Evolutionary conservation across 306 rosid species (phyloP), one percentile per base, ranked within the genome.

Genomic region (Quercus alba): DNA sequence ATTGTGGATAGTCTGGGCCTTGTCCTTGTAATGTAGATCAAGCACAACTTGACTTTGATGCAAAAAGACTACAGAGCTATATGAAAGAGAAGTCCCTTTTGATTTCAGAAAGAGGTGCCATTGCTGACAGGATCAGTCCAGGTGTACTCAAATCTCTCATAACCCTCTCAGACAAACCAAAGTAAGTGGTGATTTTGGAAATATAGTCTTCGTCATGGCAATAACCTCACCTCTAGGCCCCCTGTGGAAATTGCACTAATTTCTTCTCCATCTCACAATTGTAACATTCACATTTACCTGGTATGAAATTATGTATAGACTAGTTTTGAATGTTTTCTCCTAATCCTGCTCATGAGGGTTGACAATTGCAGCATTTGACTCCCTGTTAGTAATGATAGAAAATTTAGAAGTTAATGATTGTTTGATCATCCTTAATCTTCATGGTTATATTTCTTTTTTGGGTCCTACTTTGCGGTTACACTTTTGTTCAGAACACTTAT

Each of bases 11-110:
- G 56, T 77, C 46, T 52, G 62, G 51, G 46, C 64, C 13, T 59
- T 61, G 30, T 58, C 56, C 59, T 21, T 75, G 64, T 69, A 75
- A 77, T 77, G 81, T 87, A 94, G 99, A 93, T 85, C 95, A 93
- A 87, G 82, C 85, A 58, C 80, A 78, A 21, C 94, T 91, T 54
- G 93, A 93, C 77, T 94, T 91, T 69, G 97, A 91, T 61, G 84
- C 93, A 0, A 90, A 92, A 90, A 85, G 66, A 75, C 94, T 91
- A 62, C 97, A 92, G 74, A 89, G 97, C 87, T 28, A 44, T 63
- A 92, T 92, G 86, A 92, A 94, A 87, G 97, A 94, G 23, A 92
- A 94, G 75, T 79, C 97, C 35, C 88, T 85, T 84, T 12, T 89
- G 56, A 85, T 90, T 82, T 94, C 97, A 9, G 99, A 93, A 83